phyloP scores from a whole-genome alignment of 2,329 filamentous ascomycete genomes.

The Colletotrichum shisoi region DNA sequence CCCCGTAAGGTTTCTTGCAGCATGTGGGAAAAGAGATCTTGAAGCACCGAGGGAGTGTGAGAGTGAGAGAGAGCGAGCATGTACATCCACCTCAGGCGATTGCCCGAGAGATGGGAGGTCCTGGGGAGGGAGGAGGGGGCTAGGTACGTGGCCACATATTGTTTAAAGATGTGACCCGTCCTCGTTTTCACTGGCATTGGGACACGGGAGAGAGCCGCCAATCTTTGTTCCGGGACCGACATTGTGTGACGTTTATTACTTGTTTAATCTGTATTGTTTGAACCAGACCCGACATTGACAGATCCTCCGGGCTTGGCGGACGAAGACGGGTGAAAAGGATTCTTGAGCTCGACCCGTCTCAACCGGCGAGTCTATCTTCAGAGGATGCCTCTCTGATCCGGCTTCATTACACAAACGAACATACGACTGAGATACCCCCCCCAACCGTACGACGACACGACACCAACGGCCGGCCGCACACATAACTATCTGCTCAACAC shows the following conservation, averaged over 20 bases:
- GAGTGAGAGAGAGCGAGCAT: slow-evolving; percentile 2
- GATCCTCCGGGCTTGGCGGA: slow-evolving; percentile 16
- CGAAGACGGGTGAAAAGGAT: slow-evolving; percentile 1
- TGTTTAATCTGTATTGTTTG: slow-evolving; percentile 37
- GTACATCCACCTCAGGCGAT: background rate
- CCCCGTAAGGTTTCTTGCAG: slow-evolving; percentile 25
- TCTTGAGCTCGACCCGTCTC: background rate
- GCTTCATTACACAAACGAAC: slow-evolving; percentile 3
- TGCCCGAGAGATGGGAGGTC: background rate
- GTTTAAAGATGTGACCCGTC: slow-evolving; percentile 29
- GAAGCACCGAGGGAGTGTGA: slow-evolving; percentile 5
- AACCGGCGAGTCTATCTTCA: too few relatives aligned
- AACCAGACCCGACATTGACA: slow-evolving; percentile 31
- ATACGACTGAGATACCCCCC: slow-evolving; percentile 17
- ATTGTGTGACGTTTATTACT: slow-evolving; percentile 28
- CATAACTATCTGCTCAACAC: background rate
- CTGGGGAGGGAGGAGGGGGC: background rate
- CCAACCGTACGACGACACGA: background rate
- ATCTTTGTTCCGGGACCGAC: slow-evolving; percentile 24
- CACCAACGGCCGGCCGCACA: background rate
- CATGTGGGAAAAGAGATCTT: slow-evolving; percentile 2
- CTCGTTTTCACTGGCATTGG: slow-evolving; percentile 6
- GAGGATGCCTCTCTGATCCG: background rate
- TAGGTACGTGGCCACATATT: background rate
- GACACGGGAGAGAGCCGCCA: slow-evolving; percentile 2